phyloP scores from a whole-genome alignment of 2,329 filamentous ascomycete species.

The Scopulariopsis brevicaulis region DNA sequence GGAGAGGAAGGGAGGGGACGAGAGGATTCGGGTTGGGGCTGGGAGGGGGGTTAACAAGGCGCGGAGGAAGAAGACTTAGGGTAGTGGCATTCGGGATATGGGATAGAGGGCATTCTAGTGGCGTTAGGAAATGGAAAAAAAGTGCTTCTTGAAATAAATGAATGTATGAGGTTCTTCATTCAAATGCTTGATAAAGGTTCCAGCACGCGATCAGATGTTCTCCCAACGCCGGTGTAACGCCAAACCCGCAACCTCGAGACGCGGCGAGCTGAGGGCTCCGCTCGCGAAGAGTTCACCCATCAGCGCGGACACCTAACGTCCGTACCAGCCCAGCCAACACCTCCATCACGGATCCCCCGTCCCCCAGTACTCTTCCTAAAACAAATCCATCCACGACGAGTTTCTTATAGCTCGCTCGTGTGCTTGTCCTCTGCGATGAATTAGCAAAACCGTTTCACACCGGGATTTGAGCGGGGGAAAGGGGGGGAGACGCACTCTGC shows the following conservation, averaged over 20 bases:
- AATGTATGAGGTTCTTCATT: not conserved
- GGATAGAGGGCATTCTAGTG: not conserved
- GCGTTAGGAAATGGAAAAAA: conserved; percentile 1
- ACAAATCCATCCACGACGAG: not conserved
- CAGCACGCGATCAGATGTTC: not conserved
- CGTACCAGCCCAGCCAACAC: not conserved
- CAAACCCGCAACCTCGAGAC: not conserved
- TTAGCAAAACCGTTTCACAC: not conserved
- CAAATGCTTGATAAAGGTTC: not conserved
- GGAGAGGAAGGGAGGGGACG: conserved; percentile 53
- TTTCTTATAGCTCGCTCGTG: not conserved
- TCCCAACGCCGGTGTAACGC: conserved; percentile 3
- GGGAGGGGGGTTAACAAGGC: conserved; percentile 78
- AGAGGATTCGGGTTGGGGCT: conserved; percentile 69
- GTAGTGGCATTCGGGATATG: not conserved
- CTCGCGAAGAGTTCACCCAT: not conserved
- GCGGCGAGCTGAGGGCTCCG: not conserved
- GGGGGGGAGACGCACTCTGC: conserved; percentile 35
- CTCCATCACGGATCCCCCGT: not conserved
- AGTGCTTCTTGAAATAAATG: not conserved
- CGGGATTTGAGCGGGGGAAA: not conserved
- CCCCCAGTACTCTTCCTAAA: not conserved
- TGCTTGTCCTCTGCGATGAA: conserved; percentile 2
- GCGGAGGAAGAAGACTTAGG: conserved; percentile 35
- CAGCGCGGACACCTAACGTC: not conserved